A percentile compares a stretch with the other conserved stretches of the same genome.
These are phyloP conservation scores for Stentor coeruleus DNA, from an alignment of 73 alveolate species.

Conservation along the genomic window DNA sequence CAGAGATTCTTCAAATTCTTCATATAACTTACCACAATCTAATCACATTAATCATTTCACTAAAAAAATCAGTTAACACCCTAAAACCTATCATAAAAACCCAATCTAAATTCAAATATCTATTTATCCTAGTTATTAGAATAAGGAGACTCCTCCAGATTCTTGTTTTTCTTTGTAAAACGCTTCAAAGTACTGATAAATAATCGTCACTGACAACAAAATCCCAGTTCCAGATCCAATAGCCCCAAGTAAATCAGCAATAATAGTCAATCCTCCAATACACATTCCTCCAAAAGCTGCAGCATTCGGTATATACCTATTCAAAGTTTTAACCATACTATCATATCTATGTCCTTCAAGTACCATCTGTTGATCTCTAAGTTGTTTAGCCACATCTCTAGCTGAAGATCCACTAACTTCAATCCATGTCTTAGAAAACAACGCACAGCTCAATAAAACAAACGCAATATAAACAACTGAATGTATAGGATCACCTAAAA, in stretches of 20 bases:
- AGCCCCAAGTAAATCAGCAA: slow-evolving; percentile 99
- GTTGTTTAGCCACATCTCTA: slow-evolving; percentile 98
- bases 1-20: too few species aligned
- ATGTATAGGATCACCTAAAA: slow-evolving; percentile 92
- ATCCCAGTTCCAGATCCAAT: slow-evolving; percentile 99
- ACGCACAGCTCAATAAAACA: slow-evolving; percentile 96
- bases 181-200: slow-evolving; percentile 98
- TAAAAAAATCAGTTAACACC: too few species aligned
- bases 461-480: slow-evolving; percentile 95
- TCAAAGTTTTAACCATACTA: slow-evolving; percentile 76
- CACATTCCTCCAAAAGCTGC: slow-evolving; percentile 99
- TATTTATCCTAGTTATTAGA: not conserved
- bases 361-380: slow-evolving; percentile 97
- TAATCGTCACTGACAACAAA: slow-evolving; percentile 97
- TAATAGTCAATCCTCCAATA: slow-evolving; percentile 97
- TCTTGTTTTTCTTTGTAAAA: slow-evolving; percentile 81
- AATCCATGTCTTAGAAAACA: slow-evolving; percentile 99
- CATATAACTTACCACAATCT: too few species aligned
- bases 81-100: too few species aligned
- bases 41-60: too few species aligned
- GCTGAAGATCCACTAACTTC: slow-evolving; percentile 98
- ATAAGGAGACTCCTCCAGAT: slow-evolving; percentile 29
- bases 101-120: too few species aligned
- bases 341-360: slow-evolving; percentile 93
- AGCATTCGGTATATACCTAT: slow-evolving; percentile 99